Evolutionary conservation across 164 flowering plant genomes (phyloP), one percentile per base, ranked within the genome.

Genomic region (Chimonanthus salicifolius): DNA sequence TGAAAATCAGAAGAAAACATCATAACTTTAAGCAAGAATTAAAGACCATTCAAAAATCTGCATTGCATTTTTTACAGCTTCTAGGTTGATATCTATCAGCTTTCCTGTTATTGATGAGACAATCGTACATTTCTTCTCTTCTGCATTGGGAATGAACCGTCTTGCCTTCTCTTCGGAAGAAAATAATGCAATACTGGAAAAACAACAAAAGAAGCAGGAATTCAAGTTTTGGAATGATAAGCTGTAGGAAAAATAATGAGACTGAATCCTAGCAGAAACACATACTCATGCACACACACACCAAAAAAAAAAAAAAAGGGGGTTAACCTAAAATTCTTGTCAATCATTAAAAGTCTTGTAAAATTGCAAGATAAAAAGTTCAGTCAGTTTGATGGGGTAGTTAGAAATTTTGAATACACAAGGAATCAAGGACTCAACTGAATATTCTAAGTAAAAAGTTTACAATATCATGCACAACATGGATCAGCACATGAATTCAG

Each of bases 91-190:
- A 70, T 92, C 96, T 45, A 76, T 68, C 51, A 94, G 72, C 65
- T 83, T 88, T 72, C 97, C 97, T 43, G 97, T 87, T 80, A 83
- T 86, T 0, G 96, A 94, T 58, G 97, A 78, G 64, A 92, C 72
- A 9, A 84, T 45, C 1, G 66, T 72, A 77, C 94, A 94, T 74
- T 78, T 88, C 83, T 85, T 90, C 82, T 84, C 92, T 76, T 87
- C 87, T 63, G 92, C 85, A 54, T 86, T 74, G 3, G 95, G 95
- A 77, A 89, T 82, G 75, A 91, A 94, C 6, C 84, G 65, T 71
- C 83, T 85, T 10, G 82, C 98, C 73, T 94, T 92, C 72, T 87
- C 88, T 51, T 84, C 87, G 1, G 96, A 89, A 49, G 86, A 74
- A 79, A 94, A 89, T 71, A 94, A 73, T 11, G 84, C 96, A 68